phyloP scores from a whole-genome alignment of 2,329 filamentous ascomycete genomes.

The Fusarium sp. region DNA sequence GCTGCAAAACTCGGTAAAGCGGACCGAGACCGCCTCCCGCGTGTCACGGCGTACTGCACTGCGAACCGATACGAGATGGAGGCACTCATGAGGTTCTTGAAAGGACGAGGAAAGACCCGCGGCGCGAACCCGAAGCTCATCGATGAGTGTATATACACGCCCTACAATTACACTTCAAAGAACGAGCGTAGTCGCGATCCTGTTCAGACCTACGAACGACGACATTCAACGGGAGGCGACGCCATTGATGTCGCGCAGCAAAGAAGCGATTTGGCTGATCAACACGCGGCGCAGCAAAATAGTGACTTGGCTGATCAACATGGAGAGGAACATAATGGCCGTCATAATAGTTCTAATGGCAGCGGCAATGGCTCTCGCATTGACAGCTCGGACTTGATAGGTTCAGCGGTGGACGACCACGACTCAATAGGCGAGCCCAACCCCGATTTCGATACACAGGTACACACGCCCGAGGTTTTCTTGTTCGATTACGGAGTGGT shows the following conservation, averaged over 20 bases:
- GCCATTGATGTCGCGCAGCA: slow-evolving; percentile 57
- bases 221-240: slow-evolving; percentile 81
- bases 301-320: slow-evolving; percentile 72
- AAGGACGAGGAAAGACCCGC: slow-evolving; percentile 81
- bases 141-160: slow-evolving; percentile 97
- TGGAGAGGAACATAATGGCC: slow-evolving; percentile 54
- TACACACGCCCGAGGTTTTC: slow-evolving; percentile 95
- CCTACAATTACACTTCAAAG: slow-evolving; percentile 80
- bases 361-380: slow-evolving; percentile 47
- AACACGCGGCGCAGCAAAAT: slow-evolving; percentile 56
- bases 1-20: slow-evolving; percentile 93
- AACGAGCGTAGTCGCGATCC: slow-evolving; percentile 52
- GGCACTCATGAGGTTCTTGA: slow-evolving; percentile 88
- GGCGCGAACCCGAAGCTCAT: slow-evolving; percentile 91
- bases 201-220: slow-evolving; percentile 68
- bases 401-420: slow-evolving; percentile 53
- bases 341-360: slow-evolving; percentile 44
- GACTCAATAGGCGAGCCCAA: slow-evolving; percentile 59
- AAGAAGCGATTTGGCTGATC: slow-evolving; percentile 73
- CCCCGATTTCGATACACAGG: slow-evolving; percentile 84
- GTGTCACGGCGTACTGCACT: slow-evolving; percentile 97
- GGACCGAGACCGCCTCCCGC: slow-evolving; percentile 85
- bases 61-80: slow-evolving; percentile 93
- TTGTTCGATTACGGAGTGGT: slow-evolving; percentile 98
- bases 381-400: slow-evolving; percentile 52